A percentile compares a stretch with the other conserved stretches of the same genome.
These are phyloP conservation scores for Fraxinus velutina DNA, from an alignment of 305 asterid species.

Conservation along the genomic window DNA sequence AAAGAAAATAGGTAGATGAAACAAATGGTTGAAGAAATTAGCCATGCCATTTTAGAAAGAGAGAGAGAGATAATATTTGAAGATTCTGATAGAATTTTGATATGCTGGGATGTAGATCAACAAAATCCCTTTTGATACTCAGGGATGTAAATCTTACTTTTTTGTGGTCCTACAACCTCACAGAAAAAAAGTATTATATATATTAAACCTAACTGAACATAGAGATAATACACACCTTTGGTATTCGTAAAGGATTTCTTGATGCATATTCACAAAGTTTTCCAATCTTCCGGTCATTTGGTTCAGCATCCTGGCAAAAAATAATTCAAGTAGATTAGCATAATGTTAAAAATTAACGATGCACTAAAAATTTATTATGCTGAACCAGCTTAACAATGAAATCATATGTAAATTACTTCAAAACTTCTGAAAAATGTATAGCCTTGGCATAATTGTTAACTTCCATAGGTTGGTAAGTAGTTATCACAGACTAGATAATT, in stretches of 20 bases:
- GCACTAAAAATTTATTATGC: neutral
- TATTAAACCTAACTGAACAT: neutral
- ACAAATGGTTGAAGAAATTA: neutral
- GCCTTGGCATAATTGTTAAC: neutral
- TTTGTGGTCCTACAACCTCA: neutral
- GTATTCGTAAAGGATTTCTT: slow-evolving; percentile 48
- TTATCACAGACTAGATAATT: neutral
- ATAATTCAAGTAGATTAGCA: neutral
- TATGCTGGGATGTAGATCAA: neutral
- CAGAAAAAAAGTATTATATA: neutral
- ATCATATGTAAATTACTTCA: neutral
- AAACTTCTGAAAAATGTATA: neutral
- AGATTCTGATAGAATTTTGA: neutral
- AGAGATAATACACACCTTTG: slow-evolving; percentile 34
- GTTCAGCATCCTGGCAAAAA: slow-evolving; percentile 40
- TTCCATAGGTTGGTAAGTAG: neutral
- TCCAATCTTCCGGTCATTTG: slow-evolving; percentile 46
- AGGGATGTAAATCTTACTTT: neutral
- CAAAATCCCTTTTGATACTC: neutral
- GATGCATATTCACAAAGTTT: slow-evolving; percentile 52
- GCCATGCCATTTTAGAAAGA: neutral
- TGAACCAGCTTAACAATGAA: neutral
- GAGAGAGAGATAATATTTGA: neutral
- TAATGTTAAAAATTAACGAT: neutral
- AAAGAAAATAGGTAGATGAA: neutral